Evolutionary conservation across 805 yeast genomes (phyloP).

Genomic region (Candida nitratophila): DNA sequence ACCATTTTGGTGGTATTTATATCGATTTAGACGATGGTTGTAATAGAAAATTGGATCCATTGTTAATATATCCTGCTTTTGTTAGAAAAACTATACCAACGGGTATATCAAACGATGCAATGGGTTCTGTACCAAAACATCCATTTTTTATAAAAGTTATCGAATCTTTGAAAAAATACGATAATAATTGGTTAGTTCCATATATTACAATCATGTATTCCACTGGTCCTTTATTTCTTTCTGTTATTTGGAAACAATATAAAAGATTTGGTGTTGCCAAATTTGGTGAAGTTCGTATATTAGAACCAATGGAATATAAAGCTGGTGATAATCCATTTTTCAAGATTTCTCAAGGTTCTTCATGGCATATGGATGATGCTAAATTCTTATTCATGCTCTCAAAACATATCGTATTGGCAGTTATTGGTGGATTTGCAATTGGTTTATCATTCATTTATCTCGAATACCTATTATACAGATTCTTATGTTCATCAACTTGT

Average conservation of each 20-base stretch:
- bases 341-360: conserved; percentile 71
- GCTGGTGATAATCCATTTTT: conserved; percentile 57
- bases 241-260: conserved; percentile 83
- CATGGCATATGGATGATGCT: conserved; percentile 92
- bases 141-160: conserved; percentile 74
- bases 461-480: conserved; percentile 40
- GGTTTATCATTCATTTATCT: conserved; percentile 40
- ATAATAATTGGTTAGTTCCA: conserved; percentile 77
- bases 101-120: conserved; percentile 87
- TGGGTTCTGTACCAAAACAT: conserved; percentile 84
- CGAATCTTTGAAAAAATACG: conserved; percentile 53
- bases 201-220: conserved; percentile 89
- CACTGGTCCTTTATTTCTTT: conserved; percentile 84
- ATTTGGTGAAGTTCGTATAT: conserved; percentile 57
- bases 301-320: conserved; percentile 70
- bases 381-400: conserved; percentile 66
- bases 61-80: conserved; percentile 76
- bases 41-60: conserved; percentile 68
- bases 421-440: conserved; percentile 59
- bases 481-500: conserved; percentile 15
- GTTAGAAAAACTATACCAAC: conserved; percentile 84
- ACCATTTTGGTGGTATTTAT: conserved; percentile 84
- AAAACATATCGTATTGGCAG: conserved; percentile 65
- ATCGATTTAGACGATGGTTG: conserved; percentile 91
- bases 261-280: conserved; percentile 72